phyloP scores from a whole-genome alignment of 345 rosid genomes.

The Gossypium longicalyx region DNA sequence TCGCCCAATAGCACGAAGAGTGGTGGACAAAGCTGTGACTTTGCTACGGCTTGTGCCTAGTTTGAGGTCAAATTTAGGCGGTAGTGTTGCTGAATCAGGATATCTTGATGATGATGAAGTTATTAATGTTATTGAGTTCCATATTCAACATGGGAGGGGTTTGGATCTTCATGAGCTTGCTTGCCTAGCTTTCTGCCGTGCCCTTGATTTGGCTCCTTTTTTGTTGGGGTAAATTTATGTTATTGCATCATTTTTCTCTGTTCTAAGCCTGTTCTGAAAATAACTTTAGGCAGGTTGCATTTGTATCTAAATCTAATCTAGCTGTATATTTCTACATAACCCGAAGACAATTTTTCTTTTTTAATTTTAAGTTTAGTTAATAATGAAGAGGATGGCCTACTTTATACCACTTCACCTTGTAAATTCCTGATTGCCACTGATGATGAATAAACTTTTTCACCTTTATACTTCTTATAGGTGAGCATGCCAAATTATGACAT shows the following conservation, averaged over 20 bases:
- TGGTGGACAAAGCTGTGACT: constrained; percentile 57
- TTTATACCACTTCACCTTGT: neutral
- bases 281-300: neutral
- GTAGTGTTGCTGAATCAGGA: constrained; percentile 17
- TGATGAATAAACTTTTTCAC: neutral
- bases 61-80: constrained; percentile 39
- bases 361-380: neutral
- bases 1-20: constrained; percentile 41
- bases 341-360: neutral
- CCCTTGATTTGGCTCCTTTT: constrained; percentile 67
- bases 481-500: neutral
- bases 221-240: constrained; percentile 47
- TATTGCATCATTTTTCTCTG: neutral
- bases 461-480: neutral
- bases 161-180: constrained; percentile 80
- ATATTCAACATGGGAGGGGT: constrained; percentile 49
- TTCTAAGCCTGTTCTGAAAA: neutral
- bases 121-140: constrained; percentile 49
- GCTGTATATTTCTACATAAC: neutral
- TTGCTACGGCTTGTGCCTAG: constrained; percentile 47
- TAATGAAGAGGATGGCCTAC: neutral
- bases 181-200: constrained; percentile 80
- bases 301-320: neutral
- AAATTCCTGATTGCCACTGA: neutral
- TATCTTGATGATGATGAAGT: constrained; percentile 34